Evolutionary conservation across 495 filamentous ascomycete species (phyloP).

Genomic region (Neurospora sp.): DNA sequence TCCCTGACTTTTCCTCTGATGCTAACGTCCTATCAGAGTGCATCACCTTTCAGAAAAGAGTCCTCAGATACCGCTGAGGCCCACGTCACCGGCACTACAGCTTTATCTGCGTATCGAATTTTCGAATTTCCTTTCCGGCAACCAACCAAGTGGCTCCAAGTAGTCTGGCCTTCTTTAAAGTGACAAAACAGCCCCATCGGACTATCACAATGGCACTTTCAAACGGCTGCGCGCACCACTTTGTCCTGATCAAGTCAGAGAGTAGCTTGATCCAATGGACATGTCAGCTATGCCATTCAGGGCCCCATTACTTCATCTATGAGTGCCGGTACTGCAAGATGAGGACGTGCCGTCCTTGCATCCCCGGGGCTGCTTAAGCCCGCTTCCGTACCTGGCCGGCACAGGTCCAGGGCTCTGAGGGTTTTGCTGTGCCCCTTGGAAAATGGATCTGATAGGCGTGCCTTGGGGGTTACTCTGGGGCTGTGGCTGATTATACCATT

Average conservation of each 20-base stretch:
- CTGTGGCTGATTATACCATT: not conserved
- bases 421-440: not conserved
- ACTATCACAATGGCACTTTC: conserved; percentile 47
- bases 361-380: conserved; percentile 36
- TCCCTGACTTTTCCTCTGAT: not conserved
- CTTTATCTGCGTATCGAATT: not conserved
- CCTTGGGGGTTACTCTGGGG: not conserved
- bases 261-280: conserved; percentile 66
- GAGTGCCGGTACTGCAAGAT: conserved; percentile 72
- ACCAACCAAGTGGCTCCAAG: not conserved
- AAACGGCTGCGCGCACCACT: conserved; percentile 55
- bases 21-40: not conserved
- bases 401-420: not conserved
- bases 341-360: conserved; percentile 61
- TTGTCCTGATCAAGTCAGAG: conserved; percentile 71
- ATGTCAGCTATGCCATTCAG: conserved; percentile 66
- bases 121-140: not conserved
- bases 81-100: not conserved
- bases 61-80: not conserved
- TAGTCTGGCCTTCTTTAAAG: not conserved
- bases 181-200: not conserved
- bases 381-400: conserved; percentile 4
- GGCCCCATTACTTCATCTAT: conserved; percentile 75
- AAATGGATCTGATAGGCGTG: not conserved
- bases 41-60: not conserved